Conservation (phyloP, 768 basidiomycete genomes). For the Rhodotorula taiwanensis region DNA sequence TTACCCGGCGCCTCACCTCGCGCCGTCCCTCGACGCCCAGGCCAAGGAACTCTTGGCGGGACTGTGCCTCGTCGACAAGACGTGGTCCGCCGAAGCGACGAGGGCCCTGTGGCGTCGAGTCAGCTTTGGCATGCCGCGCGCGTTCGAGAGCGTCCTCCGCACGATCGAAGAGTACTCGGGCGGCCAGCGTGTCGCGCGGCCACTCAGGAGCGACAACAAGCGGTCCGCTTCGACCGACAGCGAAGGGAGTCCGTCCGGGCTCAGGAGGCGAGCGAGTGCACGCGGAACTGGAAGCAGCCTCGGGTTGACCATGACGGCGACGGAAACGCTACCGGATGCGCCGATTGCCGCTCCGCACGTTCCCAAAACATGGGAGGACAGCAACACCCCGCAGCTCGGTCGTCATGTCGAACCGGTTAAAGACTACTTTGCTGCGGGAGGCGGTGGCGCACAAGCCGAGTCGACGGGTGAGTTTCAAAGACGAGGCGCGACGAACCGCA, state of each 20-base stretch:
- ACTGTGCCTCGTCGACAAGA: slow-evolving; percentile 25
- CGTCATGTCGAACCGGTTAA: too few species aligned
- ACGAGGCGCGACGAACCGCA: too few species aligned
- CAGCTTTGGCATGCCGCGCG: slow-evolving; percentile 30
- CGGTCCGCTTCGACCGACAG: too few species aligned
- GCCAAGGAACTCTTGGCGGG: slow-evolving; percentile 20
- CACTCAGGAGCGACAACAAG: slow-evolving; percentile 4
- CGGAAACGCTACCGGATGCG: slow-evolving; percentile 49
- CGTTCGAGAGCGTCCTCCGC: slow-evolving; percentile 34
- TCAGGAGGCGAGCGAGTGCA: not conserved
- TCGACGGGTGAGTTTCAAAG: too few species aligned
- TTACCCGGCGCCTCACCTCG: slow-evolving; percentile 5
- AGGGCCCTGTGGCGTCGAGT: slow-evolving; percentile 30
- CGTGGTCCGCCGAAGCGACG: slow-evolving; percentile 26
- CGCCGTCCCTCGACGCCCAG: slow-evolving; percentile 14
- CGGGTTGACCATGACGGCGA: slow-evolving; percentile 59
- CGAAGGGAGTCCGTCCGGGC: not conserved
- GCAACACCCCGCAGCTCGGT: too few species aligned
- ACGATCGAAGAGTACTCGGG: slow-evolving; percentile 30
- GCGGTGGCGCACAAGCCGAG: too few species aligned
- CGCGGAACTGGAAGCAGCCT: slow-evolving; percentile 56
- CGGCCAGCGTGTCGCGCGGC: slow-evolving; percentile 12
- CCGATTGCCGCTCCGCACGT: not conserved
- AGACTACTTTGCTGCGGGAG: too few species aligned
- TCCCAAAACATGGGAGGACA: too few species aligned